These are phyloP conservation scores for Ganoderma boninense DNA, from an alignment of 1,284 basidiomycete species.

Conservation along the genomic window DNA sequence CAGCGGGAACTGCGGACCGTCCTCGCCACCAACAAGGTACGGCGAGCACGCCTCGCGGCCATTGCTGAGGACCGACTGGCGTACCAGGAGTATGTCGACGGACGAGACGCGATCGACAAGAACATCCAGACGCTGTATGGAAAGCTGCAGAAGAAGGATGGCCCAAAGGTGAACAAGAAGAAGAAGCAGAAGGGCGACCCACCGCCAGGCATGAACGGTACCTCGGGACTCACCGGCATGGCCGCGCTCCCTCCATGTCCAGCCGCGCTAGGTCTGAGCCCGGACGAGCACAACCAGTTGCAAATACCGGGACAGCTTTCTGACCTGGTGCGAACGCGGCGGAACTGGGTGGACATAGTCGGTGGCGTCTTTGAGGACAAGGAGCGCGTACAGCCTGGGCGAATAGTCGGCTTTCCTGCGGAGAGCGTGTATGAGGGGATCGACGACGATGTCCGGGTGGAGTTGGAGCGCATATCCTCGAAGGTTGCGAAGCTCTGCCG, in stretches of 20 bases:
- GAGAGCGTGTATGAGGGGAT: constrained; percentile 80
- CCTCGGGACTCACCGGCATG: constrained; percentile 29
- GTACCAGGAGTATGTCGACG: constrained; percentile 87
- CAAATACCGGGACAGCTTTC: constrained; percentile 77
- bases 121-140: constrained; percentile 75
- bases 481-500: constrained; percentile 10
- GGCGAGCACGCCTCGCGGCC: constrained; percentile 76
- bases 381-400: constrained; percentile 67
- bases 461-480: constrained; percentile 45
- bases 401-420: constrained; percentile 78
- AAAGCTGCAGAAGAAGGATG: constrained; percentile 80
- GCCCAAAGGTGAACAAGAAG: constrained; percentile 71
- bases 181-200: constrained; percentile 67
- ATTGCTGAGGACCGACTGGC: constrained; percentile 90
- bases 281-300: constrained; percentile 70
- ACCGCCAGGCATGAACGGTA: constrained; percentile 47
- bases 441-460: constrained; percentile 63
- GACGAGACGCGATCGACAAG: constrained; percentile 85
- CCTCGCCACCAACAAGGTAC: constrained; percentile 82
- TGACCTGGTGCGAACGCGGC: constrained; percentile 73
- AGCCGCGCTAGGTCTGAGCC: constrained; percentile 71
- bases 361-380: constrained; percentile 73
- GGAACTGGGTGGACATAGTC: constrained; percentile 78
- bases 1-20: constrained; percentile 86
- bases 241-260: constrained; percentile 56